These are phyloP conservation scores for Talaromyces thailandensis DNA, from an alignment of 495 filamentous ascomycete genomes.

Conservation along the genomic window DNA sequence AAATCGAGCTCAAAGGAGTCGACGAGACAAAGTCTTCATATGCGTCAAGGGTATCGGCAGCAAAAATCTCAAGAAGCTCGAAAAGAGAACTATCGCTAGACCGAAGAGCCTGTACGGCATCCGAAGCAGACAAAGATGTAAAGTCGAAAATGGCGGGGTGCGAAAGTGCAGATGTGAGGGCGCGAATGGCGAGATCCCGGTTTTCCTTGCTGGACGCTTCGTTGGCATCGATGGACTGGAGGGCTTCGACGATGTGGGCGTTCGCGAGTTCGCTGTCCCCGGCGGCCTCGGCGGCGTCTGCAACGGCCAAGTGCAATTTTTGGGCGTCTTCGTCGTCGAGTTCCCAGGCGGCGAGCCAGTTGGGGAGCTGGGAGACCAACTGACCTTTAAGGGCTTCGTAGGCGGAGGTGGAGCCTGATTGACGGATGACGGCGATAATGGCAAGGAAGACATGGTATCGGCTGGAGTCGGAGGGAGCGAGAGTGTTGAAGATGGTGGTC, in stretches of 20 bases:
- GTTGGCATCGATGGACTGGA: constrained; percentile 73
- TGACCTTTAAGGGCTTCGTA: constrained; percentile 76
- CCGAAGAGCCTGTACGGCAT: constrained; percentile 77
- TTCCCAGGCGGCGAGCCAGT: constrained; percentile 80
- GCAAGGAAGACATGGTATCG: constrained; percentile 85
- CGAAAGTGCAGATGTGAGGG: constrained; percentile 71
- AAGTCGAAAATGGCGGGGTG: constrained; percentile 81
- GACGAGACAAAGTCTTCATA: constrained; percentile 76
- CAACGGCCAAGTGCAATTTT: constrained; percentile 68
- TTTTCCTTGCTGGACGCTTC: constrained; percentile 61
- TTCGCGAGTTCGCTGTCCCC: constrained; percentile 74
- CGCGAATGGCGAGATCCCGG: constrained; percentile 72
- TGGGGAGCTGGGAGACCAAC: constrained; percentile 62
- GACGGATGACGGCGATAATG: constrained; percentile 70
- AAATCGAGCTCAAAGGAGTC: constrained; percentile 33
- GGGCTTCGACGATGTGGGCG: constrained; percentile 69
- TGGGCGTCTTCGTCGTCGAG: constrained; percentile 70
- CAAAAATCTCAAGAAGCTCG: constrained; percentile 92
- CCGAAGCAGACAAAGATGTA: constrained; percentile 79
- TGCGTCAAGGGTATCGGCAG: constrained; percentile 83
- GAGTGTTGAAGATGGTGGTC: constrained; percentile 94
- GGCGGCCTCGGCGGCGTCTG: constrained; percentile 66
- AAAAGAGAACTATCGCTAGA: constrained; percentile 73
- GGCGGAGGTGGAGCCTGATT: constrained; percentile 52
- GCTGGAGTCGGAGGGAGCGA: constrained; percentile 60